phyloP scores from a whole-genome alignment of 2,329 filamentous ascomycete species.

The Trematosphaeria pertusa region DNA sequence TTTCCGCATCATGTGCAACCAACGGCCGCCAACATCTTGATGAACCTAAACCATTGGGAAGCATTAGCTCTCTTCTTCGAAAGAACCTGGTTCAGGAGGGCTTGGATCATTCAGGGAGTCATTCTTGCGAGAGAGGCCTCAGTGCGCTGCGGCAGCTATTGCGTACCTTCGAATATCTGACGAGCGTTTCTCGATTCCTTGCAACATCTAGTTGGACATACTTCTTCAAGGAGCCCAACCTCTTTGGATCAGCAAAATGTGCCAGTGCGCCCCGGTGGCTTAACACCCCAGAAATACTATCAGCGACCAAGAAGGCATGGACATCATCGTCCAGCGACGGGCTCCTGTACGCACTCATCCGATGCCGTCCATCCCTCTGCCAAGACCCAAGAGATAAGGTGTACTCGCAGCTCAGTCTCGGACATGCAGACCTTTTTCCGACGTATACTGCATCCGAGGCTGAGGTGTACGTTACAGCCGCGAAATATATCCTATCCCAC shows the following conservation, averaged over 20 bases:
- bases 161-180: conserved; percentile 13
- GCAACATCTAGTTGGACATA: conserved; percentile 15
- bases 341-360: conserved; percentile 23
- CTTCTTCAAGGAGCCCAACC: conserved; percentile 3
- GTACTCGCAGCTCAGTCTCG: conserved; percentile 23
- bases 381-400: conserved; percentile 27
- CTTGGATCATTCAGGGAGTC: conserved; percentile 18
- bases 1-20: neutral
- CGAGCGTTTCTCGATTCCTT: conserved; percentile 12
- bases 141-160: conserved; percentile 18
- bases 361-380: conserved; percentile 15
- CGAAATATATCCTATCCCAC: conserved; percentile 21
- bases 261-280: conserved; percentile 1
- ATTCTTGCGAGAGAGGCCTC: conserved; percentile 11
- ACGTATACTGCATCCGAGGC: conserved; percentile 11
- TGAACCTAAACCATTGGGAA: conserved; percentile 3
- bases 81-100: conserved; percentile 11
- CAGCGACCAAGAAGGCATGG: conserved; percentile 12
- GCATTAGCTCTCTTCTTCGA: conserved; percentile 10
- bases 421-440: conserved; percentile 13
- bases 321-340: conserved; percentile 8
- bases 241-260: neutral
- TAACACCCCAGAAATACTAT: conserved; percentile 14
- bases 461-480: conserved; percentile 20
- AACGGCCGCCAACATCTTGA: neutral